A percentile compares a stretch with the other conserved stretches of the same genome.
Evolutionary conservation across 1,139 yeast species (phyloP).

Genomic region (Pichia cactophila): DNA sequence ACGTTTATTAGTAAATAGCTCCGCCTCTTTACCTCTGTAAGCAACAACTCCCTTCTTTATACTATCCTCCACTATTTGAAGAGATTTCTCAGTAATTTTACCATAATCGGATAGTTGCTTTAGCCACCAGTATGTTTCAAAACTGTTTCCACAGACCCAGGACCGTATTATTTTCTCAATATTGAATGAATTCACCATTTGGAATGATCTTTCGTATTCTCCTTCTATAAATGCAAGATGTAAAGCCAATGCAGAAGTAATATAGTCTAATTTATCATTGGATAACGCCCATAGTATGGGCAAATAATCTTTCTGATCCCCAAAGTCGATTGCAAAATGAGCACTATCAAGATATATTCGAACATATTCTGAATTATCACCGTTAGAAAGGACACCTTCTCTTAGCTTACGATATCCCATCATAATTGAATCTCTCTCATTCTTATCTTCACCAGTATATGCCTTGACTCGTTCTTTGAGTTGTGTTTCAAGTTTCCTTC

Average conservation of each 20-base stretch:
- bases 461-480: neutral
- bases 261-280: neutral
- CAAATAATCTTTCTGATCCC: neutral
- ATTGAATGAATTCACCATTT: neutral
- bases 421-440: neutral
- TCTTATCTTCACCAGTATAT: neutral
- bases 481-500: neutral
- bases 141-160: neutral
- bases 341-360: neutral
- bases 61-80: neutral
- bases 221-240: neutral
- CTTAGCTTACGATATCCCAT: neutral
- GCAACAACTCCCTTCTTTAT: neutral
- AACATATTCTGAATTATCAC: neutral
- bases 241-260: neutral
- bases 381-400: neutral
- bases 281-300: neutral
- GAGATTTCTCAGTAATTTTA: neutral
- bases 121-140: neutral
- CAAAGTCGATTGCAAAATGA: neutral
- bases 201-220: neutral
- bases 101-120: neutral
- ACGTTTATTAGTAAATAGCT: neutral
- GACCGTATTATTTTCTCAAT: neutral
- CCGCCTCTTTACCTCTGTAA: neutral